Conservation (phyloP, 768 basidiomycete species). For the Boletus barrowsii region DNA sequence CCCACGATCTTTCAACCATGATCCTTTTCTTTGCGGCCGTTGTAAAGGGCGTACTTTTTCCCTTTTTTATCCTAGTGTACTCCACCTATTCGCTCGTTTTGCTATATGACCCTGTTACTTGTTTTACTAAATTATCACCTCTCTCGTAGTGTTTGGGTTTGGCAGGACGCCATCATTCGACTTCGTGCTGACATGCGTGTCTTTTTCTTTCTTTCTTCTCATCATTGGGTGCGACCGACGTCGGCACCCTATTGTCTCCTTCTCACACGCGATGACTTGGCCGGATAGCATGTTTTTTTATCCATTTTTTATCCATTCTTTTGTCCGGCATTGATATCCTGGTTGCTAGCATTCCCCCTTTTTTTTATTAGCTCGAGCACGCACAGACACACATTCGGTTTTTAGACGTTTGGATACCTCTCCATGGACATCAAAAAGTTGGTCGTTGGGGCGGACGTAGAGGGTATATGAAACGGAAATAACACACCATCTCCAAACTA, state of each 20-base stretch:
- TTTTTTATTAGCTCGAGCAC: not conserved
- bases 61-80: constrained; percentile 29
- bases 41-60: not conserved
- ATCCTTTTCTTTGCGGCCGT: not conserved
- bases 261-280: no score
- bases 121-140: constrained; percentile 22
- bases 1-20: constrained; percentile 43
- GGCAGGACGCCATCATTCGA: constrained; percentile 1
- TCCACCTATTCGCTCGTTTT: constrained; percentile 8
- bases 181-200: not conserved
- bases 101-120: constrained; percentile 9
- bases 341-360: no score
- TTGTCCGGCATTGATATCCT: no score
- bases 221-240: no score
- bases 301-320: no score
- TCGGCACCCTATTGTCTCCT: not conserved
- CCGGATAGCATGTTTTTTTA: no score
- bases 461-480: constrained; percentile 15
- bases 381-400: no score
- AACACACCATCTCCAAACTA: constrained; percentile 15
- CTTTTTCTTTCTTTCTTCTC: not conserved
- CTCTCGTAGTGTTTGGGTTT: constrained; percentile 6
- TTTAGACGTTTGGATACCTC: constrained; percentile 13
- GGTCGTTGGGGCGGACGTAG: constrained; percentile 10
- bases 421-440: not conserved